A percentile compares a stretch with the other conserved stretches of the same genome.
Evolutionary conservation across 2,329 filamentous ascomycete species (phyloP).

Genomic region (Exserohilum rostratum): DNA sequence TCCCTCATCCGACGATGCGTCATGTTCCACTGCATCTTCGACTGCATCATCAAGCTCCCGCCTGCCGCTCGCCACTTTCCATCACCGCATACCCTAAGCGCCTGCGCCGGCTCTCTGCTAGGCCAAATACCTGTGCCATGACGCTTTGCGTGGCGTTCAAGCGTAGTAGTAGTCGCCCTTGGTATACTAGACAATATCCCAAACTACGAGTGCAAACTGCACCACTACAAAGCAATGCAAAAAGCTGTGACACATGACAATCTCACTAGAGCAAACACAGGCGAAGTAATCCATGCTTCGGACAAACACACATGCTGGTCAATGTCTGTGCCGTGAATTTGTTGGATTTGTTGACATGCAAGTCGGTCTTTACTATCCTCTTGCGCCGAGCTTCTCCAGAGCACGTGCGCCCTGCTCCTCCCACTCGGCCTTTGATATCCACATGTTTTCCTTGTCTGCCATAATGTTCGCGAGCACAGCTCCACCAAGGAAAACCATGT

Average conservation of each 20-base stretch:
- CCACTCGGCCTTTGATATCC: constrained; percentile 98
- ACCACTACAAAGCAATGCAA: constrained; percentile 1
- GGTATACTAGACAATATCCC: background rate
- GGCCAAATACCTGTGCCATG: background rate
- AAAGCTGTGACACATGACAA: constrained; percentile 4
- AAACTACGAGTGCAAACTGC: background rate
- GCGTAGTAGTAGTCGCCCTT: background rate
- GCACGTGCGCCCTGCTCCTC: constrained; percentile 85
- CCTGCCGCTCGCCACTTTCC: constrained; percentile 11
- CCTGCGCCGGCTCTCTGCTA: background rate
- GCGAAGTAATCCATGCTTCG: background rate
- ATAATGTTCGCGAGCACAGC: constrained; percentile 98
- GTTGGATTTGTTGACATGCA: constrained; percentile 19
- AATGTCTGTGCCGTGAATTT: background rate
- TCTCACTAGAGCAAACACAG: constrained; percentile 1
- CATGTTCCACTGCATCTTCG: constrained; percentile 20
- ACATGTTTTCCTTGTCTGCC: constrained; percentile 99
- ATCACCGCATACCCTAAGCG: constrained; percentile 11
- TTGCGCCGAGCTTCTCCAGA: constrained; percentile 89
- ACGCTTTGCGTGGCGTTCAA: background rate
- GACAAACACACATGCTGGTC: background rate
- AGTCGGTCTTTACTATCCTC: constrained; percentile 56
- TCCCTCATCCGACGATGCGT: background rate
- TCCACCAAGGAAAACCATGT: constrained; percentile 99
- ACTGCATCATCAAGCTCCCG: no score